These are phyloP conservation scores for Talaromyces atroroseus DNA, from an alignment of 2,329 filamentous ascomycete genomes.

Conservation along the genomic window DNA sequence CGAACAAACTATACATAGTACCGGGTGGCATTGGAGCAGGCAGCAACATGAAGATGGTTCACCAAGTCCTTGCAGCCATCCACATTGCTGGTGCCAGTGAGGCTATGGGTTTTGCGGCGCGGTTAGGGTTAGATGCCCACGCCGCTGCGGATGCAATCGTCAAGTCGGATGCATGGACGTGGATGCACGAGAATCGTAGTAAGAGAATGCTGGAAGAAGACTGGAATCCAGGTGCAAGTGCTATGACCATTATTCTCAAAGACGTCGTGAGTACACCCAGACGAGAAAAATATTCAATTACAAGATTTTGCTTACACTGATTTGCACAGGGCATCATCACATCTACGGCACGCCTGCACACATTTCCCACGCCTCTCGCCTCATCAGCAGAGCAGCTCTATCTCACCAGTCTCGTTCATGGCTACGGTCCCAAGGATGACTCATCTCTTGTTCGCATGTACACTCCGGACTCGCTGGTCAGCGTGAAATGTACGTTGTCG, in stretches of 20 bases:
- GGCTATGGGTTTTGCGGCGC: conserved; percentile 54
- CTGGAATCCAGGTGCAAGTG: conserved; percentile 53
- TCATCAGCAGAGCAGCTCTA: conserved; percentile 61
- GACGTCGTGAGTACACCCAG: conserved; percentile 39
- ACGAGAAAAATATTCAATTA: background rate
- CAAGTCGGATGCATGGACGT: conserved; percentile 49
- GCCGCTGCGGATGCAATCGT: conserved; percentile 42
- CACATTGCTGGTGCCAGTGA: conserved; percentile 59
- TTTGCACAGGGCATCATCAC: conserved; percentile 58
- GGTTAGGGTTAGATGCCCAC: conserved; percentile 49
- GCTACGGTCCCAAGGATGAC: conserved; percentile 52
- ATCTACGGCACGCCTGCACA: conserved; percentile 53
- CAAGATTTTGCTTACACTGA: background rate
- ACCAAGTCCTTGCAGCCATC: conserved; percentile 59
- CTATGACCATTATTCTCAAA: conserved; percentile 56
- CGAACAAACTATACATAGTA: conserved; percentile 57
- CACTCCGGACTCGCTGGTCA: conserved; percentile 35
- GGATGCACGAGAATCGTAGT: conserved; percentile 58
- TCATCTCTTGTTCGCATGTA: conserved; percentile 54
- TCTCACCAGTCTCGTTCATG: conserved; percentile 54
- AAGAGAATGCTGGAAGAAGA: conserved; percentile 51
- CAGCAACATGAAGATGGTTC: conserved; percentile 59
- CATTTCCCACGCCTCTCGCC: conserved; percentile 58
- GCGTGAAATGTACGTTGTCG: conserved; percentile 30
- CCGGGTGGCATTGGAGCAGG: conserved; percentile 56